phyloP scores from a whole-genome alignment of 2,329 filamentous ascomycete species.

The Aspergillus carbonarius region DNA sequence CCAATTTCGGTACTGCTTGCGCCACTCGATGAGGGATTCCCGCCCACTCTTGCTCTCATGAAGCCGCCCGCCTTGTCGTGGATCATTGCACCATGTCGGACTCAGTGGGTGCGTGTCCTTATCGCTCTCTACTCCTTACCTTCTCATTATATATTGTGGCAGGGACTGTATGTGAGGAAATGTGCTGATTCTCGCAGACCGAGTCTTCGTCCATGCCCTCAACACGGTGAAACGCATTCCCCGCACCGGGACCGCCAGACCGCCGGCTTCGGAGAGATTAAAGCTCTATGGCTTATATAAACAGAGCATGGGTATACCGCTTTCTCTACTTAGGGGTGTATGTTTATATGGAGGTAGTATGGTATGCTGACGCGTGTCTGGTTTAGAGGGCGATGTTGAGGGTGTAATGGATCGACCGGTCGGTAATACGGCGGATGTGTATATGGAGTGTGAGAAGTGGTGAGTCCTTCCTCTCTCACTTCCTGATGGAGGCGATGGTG shows the following conservation, averaged over 20 bases:
- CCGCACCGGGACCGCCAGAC: conserved; percentile 85
- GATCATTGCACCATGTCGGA: conserved; percentile 42
- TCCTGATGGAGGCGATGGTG: neutral
- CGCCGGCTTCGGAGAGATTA: conserved; percentile 79
- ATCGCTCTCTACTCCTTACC: neutral
- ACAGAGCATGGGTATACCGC: conserved; percentile 75
- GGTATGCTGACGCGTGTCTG: neutral
- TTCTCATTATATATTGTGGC: neutral
- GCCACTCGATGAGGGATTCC: neutral
- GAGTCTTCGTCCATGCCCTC: conserved; percentile 97
- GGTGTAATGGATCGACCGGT: conserved; percentile 85
- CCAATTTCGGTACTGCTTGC: too few species aligned
- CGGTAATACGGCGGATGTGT: conserved; percentile 51
- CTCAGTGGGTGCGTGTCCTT: conserved; percentile 44
- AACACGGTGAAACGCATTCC: conserved; percentile 98
- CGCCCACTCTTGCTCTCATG: neutral
- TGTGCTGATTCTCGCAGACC: conserved; percentile 61
- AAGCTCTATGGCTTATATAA: conserved; percentile 98
- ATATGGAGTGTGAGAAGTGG: conserved; percentile 67
- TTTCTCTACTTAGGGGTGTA: neutral
- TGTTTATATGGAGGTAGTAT: neutral
- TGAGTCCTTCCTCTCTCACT: conserved; percentile 28
- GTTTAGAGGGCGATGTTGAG: conserved; percentile 82
- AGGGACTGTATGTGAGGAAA: neutral
- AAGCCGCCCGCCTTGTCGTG: conserved; percentile 25